Evolutionary conservation across 805 yeast species (phyloP).

Genomic region (Komagataella pseudopastoris): DNA sequence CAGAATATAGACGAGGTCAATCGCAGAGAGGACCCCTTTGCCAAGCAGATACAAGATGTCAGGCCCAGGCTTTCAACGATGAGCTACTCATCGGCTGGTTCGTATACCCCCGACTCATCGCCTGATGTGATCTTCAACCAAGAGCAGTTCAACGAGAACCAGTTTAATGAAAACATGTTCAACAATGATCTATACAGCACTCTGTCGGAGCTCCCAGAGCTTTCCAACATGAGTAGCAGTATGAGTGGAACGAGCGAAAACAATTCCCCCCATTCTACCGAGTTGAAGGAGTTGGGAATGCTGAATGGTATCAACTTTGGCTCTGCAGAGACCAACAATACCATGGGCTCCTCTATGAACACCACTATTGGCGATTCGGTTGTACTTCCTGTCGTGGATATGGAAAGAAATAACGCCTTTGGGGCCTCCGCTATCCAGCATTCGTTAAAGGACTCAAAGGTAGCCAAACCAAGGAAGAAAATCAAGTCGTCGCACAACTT

Average conservation of each 20-base stretch:
- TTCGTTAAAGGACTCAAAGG: conserved; percentile 2
- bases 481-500: conserved; percentile 54
- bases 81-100: not conserved
- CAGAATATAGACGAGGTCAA: not conserved
- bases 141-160: not conserved
- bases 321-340: not conserved
- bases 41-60: not conserved
- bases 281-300: not conserved
- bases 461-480: conserved; percentile 28
- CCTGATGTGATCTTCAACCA: not conserved
- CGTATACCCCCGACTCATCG: not conserved
- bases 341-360: not conserved
- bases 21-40: not conserved
- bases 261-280: not conserved
- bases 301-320: not conserved
- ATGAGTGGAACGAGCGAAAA: not conserved
- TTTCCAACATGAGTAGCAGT: not conserved
- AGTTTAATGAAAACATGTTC: not conserved
- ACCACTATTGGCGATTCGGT: not conserved
- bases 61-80: not conserved
- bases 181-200: not conserved
- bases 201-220: not conserved
- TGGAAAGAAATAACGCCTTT: not conserved
- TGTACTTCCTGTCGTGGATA: not conserved
- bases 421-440: not conserved